Base-by-base conservation (phyloP, 805 yeast genomes). In the Lipomyces yamadae region DNA sequence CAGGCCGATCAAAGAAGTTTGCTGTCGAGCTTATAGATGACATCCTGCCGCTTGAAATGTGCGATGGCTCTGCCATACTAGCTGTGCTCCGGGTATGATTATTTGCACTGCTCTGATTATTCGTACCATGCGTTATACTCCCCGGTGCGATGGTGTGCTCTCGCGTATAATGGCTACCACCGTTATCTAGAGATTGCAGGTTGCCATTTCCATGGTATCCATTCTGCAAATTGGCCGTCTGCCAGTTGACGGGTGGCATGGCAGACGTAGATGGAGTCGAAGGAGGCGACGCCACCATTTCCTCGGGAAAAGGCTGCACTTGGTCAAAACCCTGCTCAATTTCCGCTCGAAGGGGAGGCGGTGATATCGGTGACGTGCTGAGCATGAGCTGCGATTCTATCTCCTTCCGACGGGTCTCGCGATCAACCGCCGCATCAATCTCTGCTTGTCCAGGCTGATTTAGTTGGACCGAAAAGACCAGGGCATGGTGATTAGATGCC, bases 1-100 rank as follows among this genome's bases (percentile, higher is more conserved):
- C 72, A 2, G 72, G 71, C 3, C 71, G 57, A 34, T 67, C 71
- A 52, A 68, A 68, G 30, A 68, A 68, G 54, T 66, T 68, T 1
- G 64, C 63, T 7, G 65, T 66, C 3, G 71, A 68, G 48, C 62
- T 62, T 58, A 67, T 66, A 34, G 64, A 61, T 1, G 69, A 67
- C 68, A 67, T 65, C n/a, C 69, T 50, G 60, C 70, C 67, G 56
- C 69, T 62, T 8, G 71, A 48, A 18, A 67, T 60, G 35, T 29
- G 58, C n/a, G 60, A 65, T 18, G n/a, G 52, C 29, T 66, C 70
- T 2, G 63, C 58, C 30, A 55, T 53, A 50, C 70, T 66, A 55
- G 39, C 59, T 30, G 39, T 63, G 35, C 65, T 66, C 18, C 35
- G 60, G 24, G 67, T 34, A 50, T 54, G 37, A 52, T 52, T 29